phyloP scores from a whole-genome alignment of 2,329 filamentous ascomycete species.

The Hypoxylon rubiginosum region DNA sequence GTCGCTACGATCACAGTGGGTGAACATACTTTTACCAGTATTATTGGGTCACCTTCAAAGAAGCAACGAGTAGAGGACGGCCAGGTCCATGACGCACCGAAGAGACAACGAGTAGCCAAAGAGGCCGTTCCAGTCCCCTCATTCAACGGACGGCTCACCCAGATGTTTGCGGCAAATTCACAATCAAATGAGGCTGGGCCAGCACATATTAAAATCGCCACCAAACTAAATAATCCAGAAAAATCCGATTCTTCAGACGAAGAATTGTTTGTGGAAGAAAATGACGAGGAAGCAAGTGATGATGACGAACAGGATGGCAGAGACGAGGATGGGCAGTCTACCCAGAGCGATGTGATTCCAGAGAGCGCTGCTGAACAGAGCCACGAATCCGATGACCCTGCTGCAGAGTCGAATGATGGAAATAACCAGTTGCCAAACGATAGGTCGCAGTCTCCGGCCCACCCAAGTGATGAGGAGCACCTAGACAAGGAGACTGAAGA shows the following conservation, averaged over 20 bases:
- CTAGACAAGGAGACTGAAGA: conserved; percentile 70
- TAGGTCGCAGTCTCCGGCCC: conserved; percentile 16
- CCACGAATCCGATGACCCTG: conserved; percentile 24
- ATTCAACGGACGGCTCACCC: conserved; percentile 60
- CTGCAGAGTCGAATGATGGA: conserved; percentile 27
- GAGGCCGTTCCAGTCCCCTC: conserved; percentile 53
- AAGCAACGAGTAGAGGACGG: conserved; percentile 58
- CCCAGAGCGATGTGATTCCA: conserved; percentile 41
- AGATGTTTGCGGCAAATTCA: conserved; percentile 59
- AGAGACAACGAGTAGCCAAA: conserved; percentile 50
- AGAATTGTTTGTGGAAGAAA: conserved; percentile 49
- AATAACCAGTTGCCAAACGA: conserved; percentile 32
- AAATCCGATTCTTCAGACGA: conserved; percentile 48
- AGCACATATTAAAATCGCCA: conserved; percentile 29
- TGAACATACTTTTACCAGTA: conserved; percentile 73
- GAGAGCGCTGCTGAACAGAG: conserved; percentile 44
- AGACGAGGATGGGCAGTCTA: conserved; percentile 24
- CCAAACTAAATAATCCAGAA: conserved; percentile 33
- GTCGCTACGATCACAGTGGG: conserved; percentile 83
- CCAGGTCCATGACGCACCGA: conserved; percentile 49
- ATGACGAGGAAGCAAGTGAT: conserved; percentile 27
- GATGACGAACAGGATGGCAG: conserved; percentile 44
- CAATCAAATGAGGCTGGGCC: conserved; percentile 35
- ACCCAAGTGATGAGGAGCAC: conserved; percentile 55
- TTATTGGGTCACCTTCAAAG: conserved; percentile 71